These are phyloP conservation scores for Clarireedia sp. DNA, from an alignment of 2,329 filamentous ascomycete genomes.

Conservation along the genomic window DNA sequence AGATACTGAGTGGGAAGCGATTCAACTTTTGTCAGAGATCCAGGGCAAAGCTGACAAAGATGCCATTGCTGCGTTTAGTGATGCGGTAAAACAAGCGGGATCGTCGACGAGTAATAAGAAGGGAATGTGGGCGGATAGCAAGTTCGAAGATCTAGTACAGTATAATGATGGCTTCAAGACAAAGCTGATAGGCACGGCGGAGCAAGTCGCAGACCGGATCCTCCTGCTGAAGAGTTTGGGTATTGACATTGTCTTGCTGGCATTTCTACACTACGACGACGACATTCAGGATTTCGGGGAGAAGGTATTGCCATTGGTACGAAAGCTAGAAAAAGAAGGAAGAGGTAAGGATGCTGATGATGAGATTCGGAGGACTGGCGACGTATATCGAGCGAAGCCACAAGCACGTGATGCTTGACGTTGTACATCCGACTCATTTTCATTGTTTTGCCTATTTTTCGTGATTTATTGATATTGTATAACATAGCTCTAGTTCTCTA, in stretches of 20 bases:
- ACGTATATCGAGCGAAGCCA: slow-evolving; percentile 34
- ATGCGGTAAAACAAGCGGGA: slow-evolving; percentile 43
- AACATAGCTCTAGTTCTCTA: too few species aligned
- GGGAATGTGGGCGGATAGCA: slow-evolving; percentile 46
- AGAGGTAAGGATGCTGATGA: slow-evolving; percentile 39
- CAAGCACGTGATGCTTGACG: background rate
- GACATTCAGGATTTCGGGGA: slow-evolving; percentile 42
- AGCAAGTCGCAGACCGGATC: slow-evolving; percentile 43
- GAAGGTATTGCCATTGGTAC: slow-evolving; percentile 39
- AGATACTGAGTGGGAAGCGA: slow-evolving; percentile 42
- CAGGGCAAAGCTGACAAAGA: slow-evolving; percentile 45
- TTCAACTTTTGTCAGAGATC: slow-evolving; percentile 41
- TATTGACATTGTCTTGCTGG: slow-evolving; percentile 37
- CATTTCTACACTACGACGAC: slow-evolving; percentile 45
- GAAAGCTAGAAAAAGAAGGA: slow-evolving; percentile 39
- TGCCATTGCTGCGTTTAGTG: slow-evolving; percentile 41
- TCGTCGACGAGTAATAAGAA: slow-evolving; percentile 38
- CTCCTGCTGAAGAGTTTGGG: slow-evolving; percentile 39
- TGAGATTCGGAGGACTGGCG: slow-evolving; percentile 40
- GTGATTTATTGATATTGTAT: too few species aligned
- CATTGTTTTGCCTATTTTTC: background rate
- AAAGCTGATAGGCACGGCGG: slow-evolving; percentile 43
- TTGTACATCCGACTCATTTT: background rate
- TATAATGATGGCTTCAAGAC: slow-evolving; percentile 50
- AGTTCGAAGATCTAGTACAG: slow-evolving; percentile 45